Base-by-base conservation (phyloP, 2,329 filamentous ascomycete species). In the Karstenula rhodostoma region DNA sequence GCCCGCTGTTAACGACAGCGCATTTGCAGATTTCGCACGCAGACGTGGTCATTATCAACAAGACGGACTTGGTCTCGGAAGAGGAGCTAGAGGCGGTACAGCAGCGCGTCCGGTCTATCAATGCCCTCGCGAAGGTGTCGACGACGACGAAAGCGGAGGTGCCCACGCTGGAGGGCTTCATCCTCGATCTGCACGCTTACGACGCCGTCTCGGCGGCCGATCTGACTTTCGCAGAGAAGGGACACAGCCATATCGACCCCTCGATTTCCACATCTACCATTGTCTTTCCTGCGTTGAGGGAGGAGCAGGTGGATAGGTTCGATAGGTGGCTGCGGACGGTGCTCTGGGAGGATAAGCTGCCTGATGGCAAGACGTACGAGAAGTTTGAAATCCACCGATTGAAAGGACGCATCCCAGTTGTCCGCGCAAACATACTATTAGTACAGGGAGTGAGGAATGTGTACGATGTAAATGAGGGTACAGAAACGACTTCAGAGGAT, bases 11-110 rank as follows among this genome's bases (percentile, higher is more conserved):
- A 78, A 97, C 94, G 0, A 97, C 92, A 2, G 95, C 95, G 0
- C 95, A 99, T 77, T 85, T 98, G 50, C 95, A 99, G 73, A 96
- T 99, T 61, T 97, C 93, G 1, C 94, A 99, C 72, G 95, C 95
- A 7, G 95, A 99, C 78, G 93, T 98, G 9, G 86, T 99, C 47
- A 87, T 99, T 42, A 87, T 99, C 68, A 99, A 99, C 81, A 99
- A 99, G 78, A 85, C 89, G 3, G 95, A 99, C 73, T 83, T 97
- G 3, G 93, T 98, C 3, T 87, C 85, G 6, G 76, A 85, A 1
- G 80, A 85, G 7, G 88, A 97, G 69, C 84, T 98, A 0, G 79
- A 86, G n/a, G 78, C 74, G 0, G 91, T 97, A 8, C 85, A 84
- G 63, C 83, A 86, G 17, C 86, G 95, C 48, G 89, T 98, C 56